These are phyloP conservation scores for Hypoxylon rubiginosum DNA, from an alignment of 2,329 filamentous ascomycete species.

Conservation along the genomic window DNA sequence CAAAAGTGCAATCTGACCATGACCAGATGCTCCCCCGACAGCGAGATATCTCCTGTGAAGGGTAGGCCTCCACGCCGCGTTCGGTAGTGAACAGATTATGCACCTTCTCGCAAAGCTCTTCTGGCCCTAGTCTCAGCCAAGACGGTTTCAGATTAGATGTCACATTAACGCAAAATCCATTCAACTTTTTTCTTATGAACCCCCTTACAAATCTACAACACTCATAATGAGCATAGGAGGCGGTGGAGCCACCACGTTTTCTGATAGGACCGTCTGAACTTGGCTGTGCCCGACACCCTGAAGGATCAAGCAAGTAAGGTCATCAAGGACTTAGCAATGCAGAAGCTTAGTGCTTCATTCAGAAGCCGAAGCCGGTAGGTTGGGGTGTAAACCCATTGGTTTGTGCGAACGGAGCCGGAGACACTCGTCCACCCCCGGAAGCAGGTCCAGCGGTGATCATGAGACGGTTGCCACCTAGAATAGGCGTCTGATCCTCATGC, in stretches of 20 bases:
- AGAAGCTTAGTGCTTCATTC: slow-evolving; percentile 48
- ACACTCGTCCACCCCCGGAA: slow-evolving; percentile 62
- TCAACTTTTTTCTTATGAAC: slow-evolving; percentile 43
- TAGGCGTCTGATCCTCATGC: slow-evolving; percentile 93
- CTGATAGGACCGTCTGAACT: slow-evolving; percentile 11
- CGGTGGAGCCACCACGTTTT: slow-evolving; percentile 8
- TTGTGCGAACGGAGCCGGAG: slow-evolving; percentile 79
- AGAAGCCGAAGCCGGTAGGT: slow-evolving; percentile 81
- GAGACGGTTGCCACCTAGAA: slow-evolving; percentile 86
- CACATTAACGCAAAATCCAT: slow-evolving; percentile 45
- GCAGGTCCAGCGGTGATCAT: slow-evolving; percentile 95
- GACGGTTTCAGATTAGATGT: slow-evolving; percentile 34
- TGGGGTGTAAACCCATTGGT: slow-evolving; percentile 92
- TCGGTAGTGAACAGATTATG: slow-evolving; percentile 26
- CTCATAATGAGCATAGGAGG: slow-evolving; percentile 22
- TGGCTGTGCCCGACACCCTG: slow-evolving; percentile 11
- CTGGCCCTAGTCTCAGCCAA: slow-evolving; percentile 31
- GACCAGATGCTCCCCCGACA: slow-evolving; percentile 27
- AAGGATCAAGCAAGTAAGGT: slow-evolving; percentile 5
- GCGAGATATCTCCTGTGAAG: slow-evolving; percentile 23
- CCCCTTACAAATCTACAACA: slow-evolving; percentile 36
- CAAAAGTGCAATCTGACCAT: slow-evolving; percentile 29
- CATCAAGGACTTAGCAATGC: slow-evolving; percentile 1
- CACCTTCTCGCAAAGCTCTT: slow-evolving; percentile 7
- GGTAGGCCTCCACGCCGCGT: slow-evolving; percentile 17